Evolutionary conservation across 2,329 filamentous ascomycete species (phyloP), one percentile per base, ranked within the genome.

Genomic region (Chaetomiaceae sp.): DNA sequence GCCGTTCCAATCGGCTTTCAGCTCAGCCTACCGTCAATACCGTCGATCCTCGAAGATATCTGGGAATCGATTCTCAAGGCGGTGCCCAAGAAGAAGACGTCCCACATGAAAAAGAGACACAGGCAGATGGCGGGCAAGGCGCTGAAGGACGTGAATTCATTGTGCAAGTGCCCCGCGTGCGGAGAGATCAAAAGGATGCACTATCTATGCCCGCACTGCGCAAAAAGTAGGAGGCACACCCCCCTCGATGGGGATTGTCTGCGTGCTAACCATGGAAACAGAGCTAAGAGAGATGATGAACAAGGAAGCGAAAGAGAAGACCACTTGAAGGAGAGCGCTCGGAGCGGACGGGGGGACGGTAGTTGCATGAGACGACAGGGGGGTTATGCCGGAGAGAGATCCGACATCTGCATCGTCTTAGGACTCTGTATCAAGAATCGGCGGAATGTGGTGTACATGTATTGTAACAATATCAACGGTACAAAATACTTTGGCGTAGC

Each of bases 71-170:
- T 99, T 41, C 78, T 99, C 61, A 85, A 85, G 61, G 94, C 94
- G 1, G 94, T 97, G 14, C 94, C 94, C 5, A 99, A 99, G 80
- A 97, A 96, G 76, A 99, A 97, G 81, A 95, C 90, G 30, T 96
- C 92, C 37, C 90, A 99, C 71, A 89, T 89, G 77, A 96, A 94
- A 76, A 96, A 90, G 79, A 82, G 94, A 63, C 86, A 90, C 67
- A 84, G 95, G 65, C 90, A 95, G 67, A 87, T 97, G 85, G 92
- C 91, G 21, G 94, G 94, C 66, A 99, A 99, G 75, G 92, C 85
- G 40, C 72, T 99, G 63, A 89, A 96, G 74, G 94, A 99, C 68
- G 84, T 95, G 53, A 94, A 87, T 58, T 81, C 82, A 49, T 73
- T 99, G 62, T 95, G 90, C 74, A 89, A 84, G 66, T 99, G 94